These are phyloP conservation scores for Hemerocallis citrina DNA, from an alignment of 106 monocot genomes.

Conservation along the genomic window DNA sequence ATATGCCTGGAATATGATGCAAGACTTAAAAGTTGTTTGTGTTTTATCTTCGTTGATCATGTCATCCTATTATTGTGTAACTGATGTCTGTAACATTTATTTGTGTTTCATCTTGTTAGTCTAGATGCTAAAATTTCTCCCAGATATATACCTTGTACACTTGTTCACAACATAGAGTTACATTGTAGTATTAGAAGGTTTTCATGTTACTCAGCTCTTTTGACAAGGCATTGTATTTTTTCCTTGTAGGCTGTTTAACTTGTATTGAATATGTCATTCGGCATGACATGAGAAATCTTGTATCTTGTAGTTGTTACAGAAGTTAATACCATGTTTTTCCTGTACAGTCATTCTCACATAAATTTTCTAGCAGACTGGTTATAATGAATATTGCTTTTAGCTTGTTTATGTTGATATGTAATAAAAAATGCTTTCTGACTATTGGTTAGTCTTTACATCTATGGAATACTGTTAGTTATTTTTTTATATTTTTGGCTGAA, in stretches of 20 bases:
- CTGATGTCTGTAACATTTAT: slow-evolving; percentile 16
- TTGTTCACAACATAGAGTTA: background rate
- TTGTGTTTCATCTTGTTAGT: background rate
- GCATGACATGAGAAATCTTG: background rate
- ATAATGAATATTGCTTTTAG: too few relatives aligned
- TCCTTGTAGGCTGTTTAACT: background rate
- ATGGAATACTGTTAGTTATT: too few relatives aligned
- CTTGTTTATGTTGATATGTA: too few relatives aligned
- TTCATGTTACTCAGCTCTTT: background rate
- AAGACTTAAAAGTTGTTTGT: slow-evolving; percentile 7
- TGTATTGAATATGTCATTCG: background rate
- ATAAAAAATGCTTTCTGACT: too few relatives aligned
- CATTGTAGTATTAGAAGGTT: background rate
- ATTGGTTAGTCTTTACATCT: too few relatives aligned
- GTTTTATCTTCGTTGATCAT: background rate
- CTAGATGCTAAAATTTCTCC: background rate
- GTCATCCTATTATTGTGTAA: slow-evolving; percentile 7
- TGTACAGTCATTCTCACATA: too few relatives aligned
- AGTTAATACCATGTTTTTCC: too few relatives aligned
- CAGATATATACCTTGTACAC: background rate
- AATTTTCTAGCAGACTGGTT: too few relatives aligned
- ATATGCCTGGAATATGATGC: too few relatives aligned
- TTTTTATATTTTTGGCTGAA: too few relatives aligned
- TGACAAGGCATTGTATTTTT: slow-evolving; percentile 2
- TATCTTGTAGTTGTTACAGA: background rate